Base-by-base conservation (phyloP, 129 eudicot genomes). In the Heracleum sosnowskyi region DNA sequence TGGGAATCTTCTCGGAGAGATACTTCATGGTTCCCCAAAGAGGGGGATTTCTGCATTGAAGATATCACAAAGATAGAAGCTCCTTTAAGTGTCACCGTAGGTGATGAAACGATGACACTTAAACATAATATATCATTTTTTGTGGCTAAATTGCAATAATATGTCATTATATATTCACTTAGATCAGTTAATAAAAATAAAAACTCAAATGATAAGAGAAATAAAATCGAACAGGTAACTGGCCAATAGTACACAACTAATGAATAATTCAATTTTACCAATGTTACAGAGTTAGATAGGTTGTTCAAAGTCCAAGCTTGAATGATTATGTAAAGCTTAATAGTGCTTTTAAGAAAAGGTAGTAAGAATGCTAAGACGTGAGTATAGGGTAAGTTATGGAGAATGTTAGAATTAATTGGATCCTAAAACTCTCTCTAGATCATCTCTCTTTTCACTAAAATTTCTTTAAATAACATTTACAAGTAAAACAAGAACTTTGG, bases 21-120 rank as follows among this genome's bases (percentile, higher is more conserved):
- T 84, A 96, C 79, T 92, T 96, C 95, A 96, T 96, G 29, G 96
- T 92, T 83, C 99, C 99, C 96, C 99, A 96, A 22, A 87, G 92
- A 84, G 99, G 93, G 76, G 99, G 97, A 79, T 88, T 96, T 88
- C 99, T 96, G 95, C 86, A 88, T 77, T 13, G 72, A 76, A 79
- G 75, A 82, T 46, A 55, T 26, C 26, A 24, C 71, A 68, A 45
- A 69, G 69, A 53, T 69, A 76, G 46, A 10, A 69, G 42, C n/a
- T 35, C 15, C 15, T 35, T 4, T 4, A 69, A 8, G 42, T 33
- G 41, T 69, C 74, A 35, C 15, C 29, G 22, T 35, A 34, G 5
- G n/a, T 57, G 15, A 29, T 57, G 28, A n/a, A 64, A 64, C 10
- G 22, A 13, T 28, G 71, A 31, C 71, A 64, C 3, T 64, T 31